Evolutionary conservation across 2,329 filamentous ascomycete genomes (phyloP).

Genomic region (Spiromastix sp.): DNA sequence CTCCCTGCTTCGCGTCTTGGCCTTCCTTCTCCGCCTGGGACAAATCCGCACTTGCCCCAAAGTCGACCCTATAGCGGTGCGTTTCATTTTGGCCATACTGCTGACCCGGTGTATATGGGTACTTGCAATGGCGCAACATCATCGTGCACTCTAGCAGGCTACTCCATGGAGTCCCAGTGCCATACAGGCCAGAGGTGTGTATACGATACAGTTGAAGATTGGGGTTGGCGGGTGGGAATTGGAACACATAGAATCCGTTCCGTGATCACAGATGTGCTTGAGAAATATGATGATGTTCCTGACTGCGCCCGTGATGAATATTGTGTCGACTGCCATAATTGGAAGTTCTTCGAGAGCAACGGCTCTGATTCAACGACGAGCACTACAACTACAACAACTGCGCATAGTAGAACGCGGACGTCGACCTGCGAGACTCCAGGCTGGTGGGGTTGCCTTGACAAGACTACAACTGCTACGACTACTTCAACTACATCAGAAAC

Average conservation of each 20-base stretch:
- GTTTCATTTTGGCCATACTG: constrained; percentile 90
- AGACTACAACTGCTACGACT: constrained; percentile 31
- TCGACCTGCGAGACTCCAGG: constrained; percentile 84
- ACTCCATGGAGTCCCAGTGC: constrained; percentile 87
- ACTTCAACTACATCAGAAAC: constrained; percentile 26
- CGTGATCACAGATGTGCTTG: constrained; percentile 79
- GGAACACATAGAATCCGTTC: constrained; percentile 82
- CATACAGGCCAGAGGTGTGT: constrained; percentile 80
- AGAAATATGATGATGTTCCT: constrained; percentile 71
- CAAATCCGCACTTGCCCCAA: constrained; percentile 61
- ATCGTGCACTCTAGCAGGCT: constrained; percentile 81
- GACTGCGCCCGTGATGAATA: constrained; percentile 64
- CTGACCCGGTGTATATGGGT: constrained; percentile 90
- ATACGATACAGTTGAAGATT: constrained; percentile 85
- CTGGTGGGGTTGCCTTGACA: constrained; percentile 65
- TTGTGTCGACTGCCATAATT: constrained; percentile 81
- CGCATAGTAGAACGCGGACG: constrained; percentile 60
- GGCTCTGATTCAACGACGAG: constrained; percentile 66
- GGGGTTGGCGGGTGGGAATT: constrained; percentile 84
- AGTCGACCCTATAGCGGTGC: constrained; percentile 62
- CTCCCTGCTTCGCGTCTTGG: constrained; percentile 75
- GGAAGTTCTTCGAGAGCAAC: constrained; percentile 94
- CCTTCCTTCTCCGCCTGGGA: constrained; percentile 71
- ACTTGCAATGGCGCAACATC: constrained; percentile 85
- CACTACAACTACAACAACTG: constrained; percentile 44